Base-by-base conservation (phyloP, 2,329 filamentous ascomycete genomes). In the Talaromyces marneffei region DNA sequence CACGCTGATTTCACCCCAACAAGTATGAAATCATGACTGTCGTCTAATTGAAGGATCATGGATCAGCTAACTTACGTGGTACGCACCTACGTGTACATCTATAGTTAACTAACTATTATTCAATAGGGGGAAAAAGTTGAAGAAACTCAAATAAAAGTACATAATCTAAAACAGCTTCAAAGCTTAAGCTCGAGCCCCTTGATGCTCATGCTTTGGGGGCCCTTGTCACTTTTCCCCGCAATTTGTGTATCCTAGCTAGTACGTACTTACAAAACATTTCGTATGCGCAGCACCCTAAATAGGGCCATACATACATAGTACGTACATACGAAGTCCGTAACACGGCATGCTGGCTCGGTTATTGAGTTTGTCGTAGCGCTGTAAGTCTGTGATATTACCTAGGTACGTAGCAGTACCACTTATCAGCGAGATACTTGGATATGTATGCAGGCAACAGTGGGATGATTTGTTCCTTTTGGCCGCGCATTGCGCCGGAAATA, bases 401-500 rank as follows among this genome's bases (percentile, higher is more conserved):
- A 27, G 42, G 18, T 14, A 31, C 9, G 27, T 33, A 14, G 25
- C 18, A 50, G 46, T 52, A 52, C 3, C 7, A 42, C 18, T n/a
- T 31, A 31, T 31, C 27, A 25, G 27, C 46, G 4, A 29, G 27
- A 20, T 52, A 52, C 27, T 33, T 52, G 46, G 5, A 14, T 52
- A 33, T 48, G 44, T 31, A 52, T 52, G 46, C 27, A 31, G 46
- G 35, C 35, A 52, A 33, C 48, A 14, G 48, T 52, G 48, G 48
- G 18, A 23, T 33, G 29, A 52, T 20, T 52, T 52, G 48, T 52
- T 52, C 27, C 29, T 33, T 20, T 52, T 52, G 33, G 52, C 52
- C 52, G 52, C 52, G 52, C 52, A 55, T 40, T 29, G 52, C 52
- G 52, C 52, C 52, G 25, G 14, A 40, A 39, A 55, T 40, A 29